phyloP scores from a whole-genome alignment of 495 filamentous ascomycete species.

The Podospora australis region DNA sequence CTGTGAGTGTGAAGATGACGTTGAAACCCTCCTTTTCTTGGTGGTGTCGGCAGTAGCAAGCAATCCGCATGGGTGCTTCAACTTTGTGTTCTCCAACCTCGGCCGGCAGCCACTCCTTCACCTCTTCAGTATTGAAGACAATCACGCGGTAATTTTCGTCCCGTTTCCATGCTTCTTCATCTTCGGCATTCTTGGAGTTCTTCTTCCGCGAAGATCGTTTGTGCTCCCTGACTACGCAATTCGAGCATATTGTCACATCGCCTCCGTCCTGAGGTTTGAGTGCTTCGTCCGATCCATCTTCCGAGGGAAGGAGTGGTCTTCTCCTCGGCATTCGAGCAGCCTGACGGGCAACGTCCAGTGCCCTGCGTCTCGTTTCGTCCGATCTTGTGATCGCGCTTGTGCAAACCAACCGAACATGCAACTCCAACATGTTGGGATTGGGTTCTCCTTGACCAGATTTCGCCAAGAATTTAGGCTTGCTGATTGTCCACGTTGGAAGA shows the following conservation, averaged over 20 bases:
- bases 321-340: constrained; percentile 11
- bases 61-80: constrained; percentile 87
- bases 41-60: constrained; percentile 94
- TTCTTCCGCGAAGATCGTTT: constrained; percentile 90
- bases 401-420: constrained; percentile 77
- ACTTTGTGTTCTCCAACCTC: constrained; percentile 50
- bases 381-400: constrained; percentile 91
- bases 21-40: constrained; percentile 86
- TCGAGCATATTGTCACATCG: constrained; percentile 78
- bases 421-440: constrained; percentile 67
- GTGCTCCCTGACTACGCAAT: constrained; percentile 77
- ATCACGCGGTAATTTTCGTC: constrained; percentile 76
- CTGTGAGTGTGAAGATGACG: constrained; percentile 90
- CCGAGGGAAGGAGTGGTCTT: background rate
- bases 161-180: constrained; percentile 71
- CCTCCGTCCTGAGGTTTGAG: constrained; percentile 68
- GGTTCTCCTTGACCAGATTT: constrained; percentile 54
- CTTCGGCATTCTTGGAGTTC: constrained; percentile 78
- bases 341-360: constrained; percentile 57
- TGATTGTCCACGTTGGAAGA: constrained; percentile 80
- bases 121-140: constrained; percentile 88
- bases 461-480: constrained; percentile 79
- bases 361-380: constrained; percentile 51
- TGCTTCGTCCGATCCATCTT: constrained; percentile 44
- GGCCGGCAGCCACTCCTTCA: constrained; percentile 77